A percentile compares a stretch with the other conserved stretches of the same genome.
These are phyloP conservation scores for Fusarium anguioides DNA, from an alignment of 2,329 filamentous ascomycete species.

Conservation along the genomic window DNA sequence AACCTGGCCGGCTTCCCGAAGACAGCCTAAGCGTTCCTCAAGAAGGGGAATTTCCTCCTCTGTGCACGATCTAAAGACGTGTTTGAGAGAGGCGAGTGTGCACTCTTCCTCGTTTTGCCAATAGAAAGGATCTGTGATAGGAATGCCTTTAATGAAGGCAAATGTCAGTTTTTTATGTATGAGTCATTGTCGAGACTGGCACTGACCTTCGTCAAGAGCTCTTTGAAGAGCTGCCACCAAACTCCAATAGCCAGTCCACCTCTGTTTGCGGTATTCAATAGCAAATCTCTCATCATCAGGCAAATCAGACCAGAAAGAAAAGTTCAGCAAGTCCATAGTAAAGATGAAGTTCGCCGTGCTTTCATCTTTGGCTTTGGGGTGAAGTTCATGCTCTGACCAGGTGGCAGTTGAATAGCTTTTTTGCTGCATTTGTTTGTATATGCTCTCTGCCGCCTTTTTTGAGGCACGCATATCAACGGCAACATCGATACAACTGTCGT, in stretches of 20 bases:
- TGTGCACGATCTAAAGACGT: conserved; percentile 88
- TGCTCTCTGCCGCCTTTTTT: conserved; percentile 82
- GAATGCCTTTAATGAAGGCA: conserved; percentile 68
- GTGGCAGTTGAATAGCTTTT: conserved; percentile 84
- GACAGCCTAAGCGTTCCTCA: conserved; percentile 77
- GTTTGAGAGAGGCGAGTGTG: conserved; percentile 75
- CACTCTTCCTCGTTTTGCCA: conserved; percentile 84
- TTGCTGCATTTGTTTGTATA: conserved; percentile 84
- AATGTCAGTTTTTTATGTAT: not conserved
- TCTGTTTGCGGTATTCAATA: conserved; percentile 81
- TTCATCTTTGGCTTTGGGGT: conserved; percentile 85
- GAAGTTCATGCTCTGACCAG: conserved; percentile 90
- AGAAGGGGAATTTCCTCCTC: conserved; percentile 89
- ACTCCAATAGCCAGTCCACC: conserved; percentile 96
- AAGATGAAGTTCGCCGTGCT: conserved; percentile 91
- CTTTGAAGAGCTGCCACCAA: conserved; percentile 87
- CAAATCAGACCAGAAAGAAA: conserved; percentile 91
- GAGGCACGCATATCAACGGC: conserved; percentile 85
- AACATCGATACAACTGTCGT: conserved; percentile 92
- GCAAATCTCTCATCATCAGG: conserved; percentile 79
- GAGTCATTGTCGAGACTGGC: not conserved
- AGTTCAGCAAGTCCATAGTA: conserved; percentile 96
- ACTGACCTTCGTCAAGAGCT: conserved; percentile 82
- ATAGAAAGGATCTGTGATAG: conserved; percentile 88
- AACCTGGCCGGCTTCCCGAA: conserved; percentile 85